These are phyloP conservation scores for Dryadomyces sulphureus DNA, from an alignment of 2,329 filamentous ascomycete genomes.

Conservation along the genomic window DNA sequence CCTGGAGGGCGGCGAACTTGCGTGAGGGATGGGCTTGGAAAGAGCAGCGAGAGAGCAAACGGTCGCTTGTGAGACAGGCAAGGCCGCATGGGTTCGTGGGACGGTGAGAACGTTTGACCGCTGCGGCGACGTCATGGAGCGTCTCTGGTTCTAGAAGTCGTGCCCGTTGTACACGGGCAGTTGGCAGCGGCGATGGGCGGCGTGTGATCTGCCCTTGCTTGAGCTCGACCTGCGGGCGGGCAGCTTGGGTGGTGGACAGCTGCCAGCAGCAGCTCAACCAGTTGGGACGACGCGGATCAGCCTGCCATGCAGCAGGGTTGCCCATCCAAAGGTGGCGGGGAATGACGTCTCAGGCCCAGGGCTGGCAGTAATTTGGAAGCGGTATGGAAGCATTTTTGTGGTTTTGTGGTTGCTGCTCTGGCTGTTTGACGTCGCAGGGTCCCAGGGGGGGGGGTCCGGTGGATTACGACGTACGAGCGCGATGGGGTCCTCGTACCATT, in stretches of 20 bases:
- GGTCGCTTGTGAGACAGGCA: not conserved
- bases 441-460: not conserved
- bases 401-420: no score
- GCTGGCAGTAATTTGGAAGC: not conserved
- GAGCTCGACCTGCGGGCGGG: no score
- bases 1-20: not conserved
- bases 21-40: no score
- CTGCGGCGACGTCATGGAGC: not conserved
- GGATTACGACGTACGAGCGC: not conserved
- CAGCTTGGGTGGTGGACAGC: no score
- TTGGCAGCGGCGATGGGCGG: no score
- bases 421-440: not conserved
- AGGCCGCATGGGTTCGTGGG: no score
- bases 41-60: no score
- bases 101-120: no score
- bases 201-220: no score
- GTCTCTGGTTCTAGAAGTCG: not conserved
- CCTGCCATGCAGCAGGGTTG: conserved; percentile 1
- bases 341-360: not conserved
- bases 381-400: not conserved
- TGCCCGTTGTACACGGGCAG: no score
- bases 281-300: not conserved
- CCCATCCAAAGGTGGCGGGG: not conserved
- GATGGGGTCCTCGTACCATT: not conserved
- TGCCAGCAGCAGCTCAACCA: no score